These are phyloP conservation scores for Aspergillus avenaceus DNA, from an alignment of 495 filamentous ascomycete genomes.

Conservation along the genomic window DNA sequence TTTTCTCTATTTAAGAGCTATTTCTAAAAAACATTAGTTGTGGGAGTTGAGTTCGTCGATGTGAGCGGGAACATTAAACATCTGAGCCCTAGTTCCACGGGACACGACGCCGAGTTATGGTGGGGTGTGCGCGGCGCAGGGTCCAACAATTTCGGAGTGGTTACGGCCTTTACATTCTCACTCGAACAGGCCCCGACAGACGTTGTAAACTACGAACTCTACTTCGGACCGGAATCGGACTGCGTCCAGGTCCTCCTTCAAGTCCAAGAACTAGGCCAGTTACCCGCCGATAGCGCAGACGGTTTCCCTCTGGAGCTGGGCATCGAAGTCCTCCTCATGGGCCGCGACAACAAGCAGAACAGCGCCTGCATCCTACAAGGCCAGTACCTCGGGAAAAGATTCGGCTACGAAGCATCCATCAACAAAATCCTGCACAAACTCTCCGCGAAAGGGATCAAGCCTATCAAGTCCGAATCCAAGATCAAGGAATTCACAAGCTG, in stretches of 20 bases:
- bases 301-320: conserved; percentile 1
- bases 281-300: background rate
- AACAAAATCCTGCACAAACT: background rate
- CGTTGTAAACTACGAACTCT: background rate
- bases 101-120: background rate
- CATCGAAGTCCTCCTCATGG: background rate
- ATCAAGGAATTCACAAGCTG: background rate
- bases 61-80: background rate
- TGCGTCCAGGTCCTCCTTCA: background rate
- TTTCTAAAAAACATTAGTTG: too few relatives aligned
- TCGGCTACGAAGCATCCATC: background rate
- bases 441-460: background rate
- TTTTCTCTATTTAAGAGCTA: too few relatives aligned
- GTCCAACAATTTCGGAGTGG: conserved; percentile 1
- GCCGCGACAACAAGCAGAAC: background rate
- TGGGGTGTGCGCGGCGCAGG: conserved; percentile 1
- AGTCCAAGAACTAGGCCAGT: background rate
- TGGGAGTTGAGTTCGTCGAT: background rate
- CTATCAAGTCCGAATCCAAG: background rate
- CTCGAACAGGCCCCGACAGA: background rate
- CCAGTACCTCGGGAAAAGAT: background rate
- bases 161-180: background rate
- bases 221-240: background rate
- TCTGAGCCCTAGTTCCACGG: background rate
- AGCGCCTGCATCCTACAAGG: background rate